Conservation (phyloP, 192 early-diverging fungal species). For the Linnemannia exigua region DNA sequence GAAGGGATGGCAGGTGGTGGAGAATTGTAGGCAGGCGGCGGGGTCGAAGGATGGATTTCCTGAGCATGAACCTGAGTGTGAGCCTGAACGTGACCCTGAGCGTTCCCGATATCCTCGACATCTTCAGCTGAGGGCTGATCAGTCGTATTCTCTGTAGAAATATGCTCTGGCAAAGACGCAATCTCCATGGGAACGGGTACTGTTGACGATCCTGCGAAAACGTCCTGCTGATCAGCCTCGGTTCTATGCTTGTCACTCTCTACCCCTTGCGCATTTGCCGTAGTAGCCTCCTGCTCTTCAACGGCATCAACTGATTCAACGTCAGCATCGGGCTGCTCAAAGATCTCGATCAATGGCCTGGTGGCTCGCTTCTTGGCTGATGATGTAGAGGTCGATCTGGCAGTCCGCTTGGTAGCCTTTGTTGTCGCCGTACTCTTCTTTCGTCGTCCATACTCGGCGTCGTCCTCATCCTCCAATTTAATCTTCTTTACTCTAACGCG, state of each 20-base stretch:
- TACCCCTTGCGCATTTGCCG: not conserved
- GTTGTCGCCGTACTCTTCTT: not conserved
- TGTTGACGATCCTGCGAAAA: not conserved
- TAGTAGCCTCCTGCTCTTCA: not conserved
- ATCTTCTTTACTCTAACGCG: not conserved
- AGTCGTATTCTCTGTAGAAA: not conserved
- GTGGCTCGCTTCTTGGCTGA: conserved; percentile 9
- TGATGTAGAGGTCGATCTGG: not conserved
- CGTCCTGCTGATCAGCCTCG: not conserved
- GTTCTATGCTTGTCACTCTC: not conserved
- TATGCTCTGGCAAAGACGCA: not conserved
- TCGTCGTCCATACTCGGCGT: not conserved
- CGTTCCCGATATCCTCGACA: not conserved
- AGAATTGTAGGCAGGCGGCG: not conserved
- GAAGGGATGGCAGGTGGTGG: too few relatives aligned
- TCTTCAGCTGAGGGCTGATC: not conserved
- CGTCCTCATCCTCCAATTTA: not conserved
- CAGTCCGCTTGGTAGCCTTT: not conserved
- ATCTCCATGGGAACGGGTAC: not conserved
- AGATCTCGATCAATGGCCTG: conserved; percentile 29
- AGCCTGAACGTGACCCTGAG: not conserved
- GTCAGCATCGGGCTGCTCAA: conserved; percentile 15
- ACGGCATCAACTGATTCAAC: not conserved
- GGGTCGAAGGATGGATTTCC: not conserved
- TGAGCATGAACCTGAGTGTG: not conserved